Percentiles rank a stretch among this genome's conserved stretches.
Conservation (phyloP, 305 asterid species). For the Plantago coronopus region DNA sequence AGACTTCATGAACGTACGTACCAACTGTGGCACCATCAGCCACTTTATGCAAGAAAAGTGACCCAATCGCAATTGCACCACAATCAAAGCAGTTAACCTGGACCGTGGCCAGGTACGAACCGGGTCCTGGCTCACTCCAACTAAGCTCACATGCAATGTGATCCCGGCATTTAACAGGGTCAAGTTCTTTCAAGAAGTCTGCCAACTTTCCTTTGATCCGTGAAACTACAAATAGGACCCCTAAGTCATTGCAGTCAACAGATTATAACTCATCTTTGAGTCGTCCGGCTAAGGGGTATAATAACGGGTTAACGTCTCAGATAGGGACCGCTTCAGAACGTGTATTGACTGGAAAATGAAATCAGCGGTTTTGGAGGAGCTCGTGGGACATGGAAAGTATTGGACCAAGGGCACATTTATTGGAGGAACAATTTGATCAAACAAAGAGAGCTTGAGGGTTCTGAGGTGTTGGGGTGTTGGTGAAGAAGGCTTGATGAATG, state of each 20-base stretch:
- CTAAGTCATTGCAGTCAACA: constrained; percentile 42
- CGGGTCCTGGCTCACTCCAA: constrained; percentile 40
- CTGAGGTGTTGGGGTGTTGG: constrained; percentile 33
- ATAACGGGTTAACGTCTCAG: constrained; percentile 29
- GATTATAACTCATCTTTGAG: constrained; percentile 32
- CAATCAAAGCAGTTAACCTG: constrained; percentile 35
- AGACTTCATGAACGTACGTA: constrained; percentile 28
- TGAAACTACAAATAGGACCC: constrained; percentile 26
- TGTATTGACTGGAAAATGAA: constrained; percentile 20
- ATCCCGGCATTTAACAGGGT: constrained; percentile 22
- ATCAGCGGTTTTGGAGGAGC: background rate
- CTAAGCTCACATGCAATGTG: constrained; percentile 36
- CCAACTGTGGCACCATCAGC: constrained; percentile 36
- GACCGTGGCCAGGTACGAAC: constrained; percentile 31
- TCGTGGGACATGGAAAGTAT: constrained; percentile 30
- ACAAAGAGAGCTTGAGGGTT: constrained; percentile 38
- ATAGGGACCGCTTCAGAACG: constrained; percentile 33
- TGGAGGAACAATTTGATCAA: constrained; percentile 44
- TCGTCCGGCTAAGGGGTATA: constrained; percentile 45
- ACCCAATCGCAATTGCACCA: constrained; percentile 38
- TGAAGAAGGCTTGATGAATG: constrained; percentile 47
- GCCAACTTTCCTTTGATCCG: constrained; percentile 20
- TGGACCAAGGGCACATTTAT: constrained; percentile 35
- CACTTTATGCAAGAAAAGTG: constrained; percentile 35
- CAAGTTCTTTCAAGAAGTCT: constrained; percentile 27